These are phyloP conservation scores for Rubia yunnanensis DNA, from an alignment of 257 asterid species.

Conservation along the genomic window DNA sequence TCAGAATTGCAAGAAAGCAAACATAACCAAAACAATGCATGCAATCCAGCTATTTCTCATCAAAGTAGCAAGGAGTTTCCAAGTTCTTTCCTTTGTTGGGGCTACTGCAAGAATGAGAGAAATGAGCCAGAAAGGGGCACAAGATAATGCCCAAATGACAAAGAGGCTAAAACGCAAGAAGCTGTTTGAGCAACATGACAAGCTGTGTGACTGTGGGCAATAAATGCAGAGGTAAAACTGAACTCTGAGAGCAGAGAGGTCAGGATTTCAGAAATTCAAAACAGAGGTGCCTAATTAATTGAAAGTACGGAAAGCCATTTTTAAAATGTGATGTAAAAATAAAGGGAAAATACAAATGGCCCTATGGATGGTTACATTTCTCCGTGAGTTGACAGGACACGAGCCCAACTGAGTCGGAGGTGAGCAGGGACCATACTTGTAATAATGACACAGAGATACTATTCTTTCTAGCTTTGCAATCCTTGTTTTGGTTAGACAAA, in stretches of 20 bases:
- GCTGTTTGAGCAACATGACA: slow-evolving; percentile 1
- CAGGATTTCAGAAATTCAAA: too few species aligned
- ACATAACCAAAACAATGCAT: not conserved
- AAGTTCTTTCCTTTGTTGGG: not conserved
- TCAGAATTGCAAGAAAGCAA: not conserved
- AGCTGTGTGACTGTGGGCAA: not conserved
- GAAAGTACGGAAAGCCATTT: slow-evolving; percentile 6
- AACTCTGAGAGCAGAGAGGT: not conserved
- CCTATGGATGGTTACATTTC: not conserved
- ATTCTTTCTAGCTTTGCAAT: too few species aligned
- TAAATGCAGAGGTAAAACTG: slow-evolving; percentile 7
- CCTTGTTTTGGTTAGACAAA: too few species aligned
- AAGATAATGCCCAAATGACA: not conserved
- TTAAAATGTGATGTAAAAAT: not conserved
- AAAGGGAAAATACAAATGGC: not conserved
- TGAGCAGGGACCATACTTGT: not conserved
- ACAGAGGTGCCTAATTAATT: not conserved
- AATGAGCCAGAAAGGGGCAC: slow-evolving; percentile 2
- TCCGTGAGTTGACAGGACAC: not conserved
- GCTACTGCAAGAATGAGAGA: not conserved
- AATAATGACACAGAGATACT: not conserved
- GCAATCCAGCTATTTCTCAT: not conserved
- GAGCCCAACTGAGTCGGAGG: not conserved
- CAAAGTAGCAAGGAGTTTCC: not conserved
- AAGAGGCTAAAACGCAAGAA: slow-evolving; percentile 2